Evolutionary conservation across 163 green algal genomes (phyloP).

Genomic region (Chloroidium sp.): DNA sequence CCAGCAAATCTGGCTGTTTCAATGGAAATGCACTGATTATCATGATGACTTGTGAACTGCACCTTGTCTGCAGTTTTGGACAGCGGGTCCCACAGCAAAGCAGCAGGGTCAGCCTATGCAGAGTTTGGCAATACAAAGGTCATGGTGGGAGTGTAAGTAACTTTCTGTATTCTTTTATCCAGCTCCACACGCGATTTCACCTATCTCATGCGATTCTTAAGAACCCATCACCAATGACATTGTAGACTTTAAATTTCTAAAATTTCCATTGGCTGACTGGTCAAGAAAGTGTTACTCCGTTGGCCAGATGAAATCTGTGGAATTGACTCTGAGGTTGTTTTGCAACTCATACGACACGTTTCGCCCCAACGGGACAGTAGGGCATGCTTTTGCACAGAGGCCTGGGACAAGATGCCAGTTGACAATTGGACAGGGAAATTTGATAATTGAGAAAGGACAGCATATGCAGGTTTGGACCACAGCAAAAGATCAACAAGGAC

Average conservation of each 20-base stretch:
- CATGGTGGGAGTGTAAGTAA: slow-evolving; percentile 69
- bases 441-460: too few species aligned
- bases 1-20: neutral
- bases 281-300: neutral
- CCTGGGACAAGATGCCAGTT: too few species aligned
- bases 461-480: too few species aligned
- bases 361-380: too few species aligned
- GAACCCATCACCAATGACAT: neutral
- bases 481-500: too few species aligned
- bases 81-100: slow-evolving; percentile 56
- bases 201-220: neutral
- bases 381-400: too few species aligned
- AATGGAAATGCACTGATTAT: neutral
- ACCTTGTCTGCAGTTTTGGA: slow-evolving; percentile 50
- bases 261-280: neutral
- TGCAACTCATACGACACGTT: too few species aligned
- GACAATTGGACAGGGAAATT: too few species aligned
- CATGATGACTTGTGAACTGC: neutral
- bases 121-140: slow-evolving; percentile 75
- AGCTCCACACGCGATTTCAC: slow-evolving; percentile 9
- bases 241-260: neutral
- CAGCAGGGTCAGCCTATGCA: slow-evolving; percentile 68
- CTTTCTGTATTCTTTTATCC: slow-evolving; percentile 51
- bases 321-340: too few species aligned
- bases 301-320: neutral